Evolutionary conservation across 305 asterid genomes (phyloP), one percentile per base, ranked within the genome.

Genomic region (Fraxinus ornus): DNA sequence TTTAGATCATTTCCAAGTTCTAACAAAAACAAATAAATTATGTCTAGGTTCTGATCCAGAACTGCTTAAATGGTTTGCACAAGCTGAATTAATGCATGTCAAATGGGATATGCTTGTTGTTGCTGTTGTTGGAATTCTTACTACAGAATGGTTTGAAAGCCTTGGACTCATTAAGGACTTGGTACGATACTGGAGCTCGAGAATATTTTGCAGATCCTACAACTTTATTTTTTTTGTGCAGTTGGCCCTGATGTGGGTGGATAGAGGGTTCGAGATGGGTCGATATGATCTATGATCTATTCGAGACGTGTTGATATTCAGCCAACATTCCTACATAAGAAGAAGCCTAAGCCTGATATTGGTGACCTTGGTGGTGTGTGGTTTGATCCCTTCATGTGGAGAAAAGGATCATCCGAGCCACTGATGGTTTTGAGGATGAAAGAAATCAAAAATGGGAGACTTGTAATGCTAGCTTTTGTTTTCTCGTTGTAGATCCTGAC

Each of bases 201-300:
- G 95, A 93, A 33, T 94, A 94, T 82, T 94, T 94, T 41, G 85
- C 94, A 15, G 97, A 94, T 35, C 90, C 94, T 3, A 82, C 86
- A 3, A 94, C 98, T 21, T 75, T 94, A 47, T 0, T 5, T 88
- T 94, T 5, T 90, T 87, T 21, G 87, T 86, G 35, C 98, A 91
- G 79, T 71, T 94, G 41, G 92, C 60, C 62, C 86, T 94, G 30
- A 94, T 94, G 98, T 33, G 98, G 97, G 0, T 92, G 97, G 96
- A 97, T 49, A 0, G 98, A 94, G 91, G 98, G 98, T 2, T 79
- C 96, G 73, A 88, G 98, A 88, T 94, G 97, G 98, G 97, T 96
- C 0, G 96, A 94, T 78, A 86, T 92, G 41, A 26, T 94, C 10
- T 91, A 91, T 10, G 33, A 30, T 30, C 3, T 30, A 30, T 30